These are phyloP conservation scores for Trichosanthes cucumerina DNA, from an alignment of 306 rosid species.

Conservation along the genomic window DNA sequence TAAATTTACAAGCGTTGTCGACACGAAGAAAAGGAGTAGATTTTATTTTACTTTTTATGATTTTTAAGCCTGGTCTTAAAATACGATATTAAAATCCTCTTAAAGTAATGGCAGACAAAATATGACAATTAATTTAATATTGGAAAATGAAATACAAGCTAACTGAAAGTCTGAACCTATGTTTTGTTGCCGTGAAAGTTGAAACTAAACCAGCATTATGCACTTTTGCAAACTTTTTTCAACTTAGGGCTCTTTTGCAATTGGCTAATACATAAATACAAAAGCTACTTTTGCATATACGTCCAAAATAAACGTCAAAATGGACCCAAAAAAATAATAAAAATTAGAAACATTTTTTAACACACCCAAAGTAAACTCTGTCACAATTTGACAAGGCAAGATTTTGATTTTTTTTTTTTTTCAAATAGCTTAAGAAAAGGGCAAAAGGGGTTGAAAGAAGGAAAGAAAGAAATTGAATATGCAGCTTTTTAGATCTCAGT, in stretches of 20 bases:
- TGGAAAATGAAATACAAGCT: not conserved
- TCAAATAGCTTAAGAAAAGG: not conserved
- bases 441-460: not conserved
- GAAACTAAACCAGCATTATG: not conserved
- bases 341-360: not conserved
- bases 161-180: not conserved
- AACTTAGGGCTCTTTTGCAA: not conserved
- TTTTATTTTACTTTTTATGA: not conserved
- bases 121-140: not conserved
- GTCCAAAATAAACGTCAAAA: not conserved
- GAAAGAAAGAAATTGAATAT: not conserved
- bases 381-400: not conserved
- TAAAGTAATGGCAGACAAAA: not conserved
- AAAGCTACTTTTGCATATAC: not conserved
- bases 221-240: not conserved
- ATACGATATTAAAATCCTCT: not conserved
- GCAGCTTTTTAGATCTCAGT: not conserved
- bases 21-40: not conserved
- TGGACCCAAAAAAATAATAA: not conserved
- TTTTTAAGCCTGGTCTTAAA: not conserved
- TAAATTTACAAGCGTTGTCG: not conserved
- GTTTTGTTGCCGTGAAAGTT: constrained; percentile 1
- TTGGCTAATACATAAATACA: not conserved
- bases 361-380: not conserved
- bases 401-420: not conserved